Conservation (phyloP, 1,139 yeast genomes). For the Sugiyamaella neomexicana region DNA sequence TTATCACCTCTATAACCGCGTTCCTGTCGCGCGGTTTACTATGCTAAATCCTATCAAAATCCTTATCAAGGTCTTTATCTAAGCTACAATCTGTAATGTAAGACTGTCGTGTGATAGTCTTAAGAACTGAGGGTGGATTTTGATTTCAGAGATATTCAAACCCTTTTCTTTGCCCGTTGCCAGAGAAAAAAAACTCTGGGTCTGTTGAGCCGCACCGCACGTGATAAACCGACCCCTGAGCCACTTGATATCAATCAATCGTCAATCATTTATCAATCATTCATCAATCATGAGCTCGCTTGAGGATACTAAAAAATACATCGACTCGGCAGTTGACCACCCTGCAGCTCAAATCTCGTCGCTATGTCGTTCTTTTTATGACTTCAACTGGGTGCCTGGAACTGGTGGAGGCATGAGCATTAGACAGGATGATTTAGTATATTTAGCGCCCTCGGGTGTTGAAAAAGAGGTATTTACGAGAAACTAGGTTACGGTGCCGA, state of each 20-base stretch:
- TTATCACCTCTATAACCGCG: no score
- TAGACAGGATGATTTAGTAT: constrained; percentile 59
- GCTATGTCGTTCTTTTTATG: constrained; percentile 72
- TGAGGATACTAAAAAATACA: constrained; percentile 6
- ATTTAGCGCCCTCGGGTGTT: constrained; percentile 91
- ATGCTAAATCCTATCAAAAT: no score
- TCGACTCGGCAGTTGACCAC: constrained; percentile 49
- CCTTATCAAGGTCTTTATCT: not conserved
- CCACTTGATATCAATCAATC: no score
- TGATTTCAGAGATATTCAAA: not conserved
- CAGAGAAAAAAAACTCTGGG: constrained; percentile 2
- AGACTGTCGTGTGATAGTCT: constrained; percentile 11
- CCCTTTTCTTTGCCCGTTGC: constrained; percentile 6
- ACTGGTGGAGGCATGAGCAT: constrained; percentile 96
- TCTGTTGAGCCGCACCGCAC: constrained; percentile 1
- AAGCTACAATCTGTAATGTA: constrained; percentile 5
- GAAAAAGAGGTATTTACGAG: constrained; percentile 63
- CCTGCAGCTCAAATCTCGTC: constrained; percentile 88
- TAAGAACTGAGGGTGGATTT: not conserved
- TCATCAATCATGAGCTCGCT: not conserved
- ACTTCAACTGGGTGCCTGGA: constrained; percentile 90
- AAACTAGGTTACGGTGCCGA: no score
- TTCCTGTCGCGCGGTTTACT: no score
- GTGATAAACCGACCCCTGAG: not conserved
- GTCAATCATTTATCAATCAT: no score